Evolutionary conservation across 768 basidiomycete species (phyloP), one percentile per base, ranked within the genome.

Genomic region (Coprinopsis sp.): DNA sequence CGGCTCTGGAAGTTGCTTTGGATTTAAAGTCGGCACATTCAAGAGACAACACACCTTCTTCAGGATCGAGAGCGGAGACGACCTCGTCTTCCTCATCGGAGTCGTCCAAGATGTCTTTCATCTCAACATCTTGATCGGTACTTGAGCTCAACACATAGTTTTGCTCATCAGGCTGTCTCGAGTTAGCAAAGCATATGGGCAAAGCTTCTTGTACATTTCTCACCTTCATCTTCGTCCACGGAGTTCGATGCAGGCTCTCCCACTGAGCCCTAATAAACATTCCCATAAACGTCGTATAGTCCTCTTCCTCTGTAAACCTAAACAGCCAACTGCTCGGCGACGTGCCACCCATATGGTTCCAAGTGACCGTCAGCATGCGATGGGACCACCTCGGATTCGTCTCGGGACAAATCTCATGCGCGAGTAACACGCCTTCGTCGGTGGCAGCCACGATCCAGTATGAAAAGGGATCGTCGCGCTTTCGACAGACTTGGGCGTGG

Each of bases 151-250:
- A 64, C 28, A 91, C 81, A 61, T 98, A 99, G 27, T 69, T 73
- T 65, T 85, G 87, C 50, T 99, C 96, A n/a, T 93, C 92, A 19
- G 75, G 57, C 85, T 90, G 53, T 24, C 27, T 13, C 44, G 40
- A 27, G 33, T 45, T 21, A 19, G 10, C 42, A 25, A 37, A 33
- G 24, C 38, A 22, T 37, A 34, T 18, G 29, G 8, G n/a, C 18
- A 6, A 13, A 34, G 24, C 5, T 30, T 10, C 21, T 5, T 19
- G 31, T 16, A 40, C 16, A 28, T 13, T 2, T 33, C 69, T 19
- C 46, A 84, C 89, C 78, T 92, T 91, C 37, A 81, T 76, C 64
- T 94, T 96, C 23, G 68, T 71, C 82, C 88, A 98, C 4, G 80
- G 70, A 14, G 73, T 67, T 46, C 78, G 74, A 61, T 95, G 84